A percentile compares a stretch with the other conserved stretches of the same genome.
phyloP scores from a whole-genome alignment of 2,329 filamentous ascomycete genomes.

The Curvularia sp. region DNA sequence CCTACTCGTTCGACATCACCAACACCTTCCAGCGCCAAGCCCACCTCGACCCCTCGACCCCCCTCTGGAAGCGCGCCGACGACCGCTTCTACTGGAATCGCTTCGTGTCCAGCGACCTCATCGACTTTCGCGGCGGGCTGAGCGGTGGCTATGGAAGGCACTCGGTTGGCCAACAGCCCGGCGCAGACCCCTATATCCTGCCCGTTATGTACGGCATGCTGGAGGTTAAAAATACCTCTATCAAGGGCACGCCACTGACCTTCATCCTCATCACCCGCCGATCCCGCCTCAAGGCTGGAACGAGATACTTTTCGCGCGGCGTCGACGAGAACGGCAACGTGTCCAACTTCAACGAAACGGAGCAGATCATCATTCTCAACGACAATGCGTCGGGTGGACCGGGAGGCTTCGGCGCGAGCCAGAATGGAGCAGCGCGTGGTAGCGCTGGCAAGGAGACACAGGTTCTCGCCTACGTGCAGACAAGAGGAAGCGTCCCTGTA shows the following conservation, averaged over 20 bases:
- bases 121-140: conserved; percentile 77
- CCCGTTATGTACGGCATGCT: conserved; percentile 97
- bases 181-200: conserved; percentile 88
- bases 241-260: conserved; percentile 85
- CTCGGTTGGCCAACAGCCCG: conserved; percentile 73
- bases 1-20: conserved; percentile 94
- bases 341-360: conserved; percentile 99
- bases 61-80: conserved; percentile 90
- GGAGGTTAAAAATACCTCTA: conserved; percentile 82
- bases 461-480: conserved; percentile 94
- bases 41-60: conserved; percentile 71
- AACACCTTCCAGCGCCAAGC: conserved; percentile 96
- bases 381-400: conserved; percentile 75
- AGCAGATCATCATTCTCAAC: conserved; percentile 89
- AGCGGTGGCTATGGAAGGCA: conserved; percentile 62
- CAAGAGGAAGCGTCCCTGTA: conserved; percentile 91
- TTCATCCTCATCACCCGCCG: conserved; percentile 87
- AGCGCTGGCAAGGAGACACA: conserved; percentile 76
- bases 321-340: conserved; percentile 93
- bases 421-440: conserved; percentile 68
- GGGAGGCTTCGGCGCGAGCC: conserved; percentile 79
- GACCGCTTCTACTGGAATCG: conserved; percentile 99
- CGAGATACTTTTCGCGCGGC: conserved; percentile 92
- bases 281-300: conserved; percentile 87
- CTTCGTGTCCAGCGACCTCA: conserved; percentile 88